These are phyloP conservation scores for Nyssa sinensis DNA, from an alignment of 148 eudicot genomes.

Conservation along the genomic window DNA sequence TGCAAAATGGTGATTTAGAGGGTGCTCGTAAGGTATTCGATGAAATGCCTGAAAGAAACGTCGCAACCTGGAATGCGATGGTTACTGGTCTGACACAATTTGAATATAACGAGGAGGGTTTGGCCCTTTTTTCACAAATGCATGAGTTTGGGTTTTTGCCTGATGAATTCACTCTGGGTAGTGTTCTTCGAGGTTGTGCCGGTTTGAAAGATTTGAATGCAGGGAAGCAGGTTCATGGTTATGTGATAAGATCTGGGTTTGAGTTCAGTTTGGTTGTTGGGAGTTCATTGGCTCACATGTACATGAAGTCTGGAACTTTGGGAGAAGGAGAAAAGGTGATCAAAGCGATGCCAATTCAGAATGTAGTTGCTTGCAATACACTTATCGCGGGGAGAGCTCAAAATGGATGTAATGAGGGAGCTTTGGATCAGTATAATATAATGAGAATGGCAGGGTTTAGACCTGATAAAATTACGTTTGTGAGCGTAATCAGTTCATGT, in stretches of 20 bases:
- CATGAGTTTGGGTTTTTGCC: conserved; percentile 54
- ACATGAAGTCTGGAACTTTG: conserved; percentile 71
- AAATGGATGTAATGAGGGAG: conserved; percentile 62
- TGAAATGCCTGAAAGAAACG: conserved; percentile 65
- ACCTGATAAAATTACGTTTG: conserved; percentile 76
- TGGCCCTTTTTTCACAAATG: conserved; percentile 58
- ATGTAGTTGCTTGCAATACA: conserved; percentile 59
- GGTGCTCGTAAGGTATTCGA: conserved; percentile 56
- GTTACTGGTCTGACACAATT: conserved; percentile 60
- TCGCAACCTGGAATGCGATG: conserved; percentile 89
- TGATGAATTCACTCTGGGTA: conserved; percentile 66
- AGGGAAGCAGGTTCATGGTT: conserved; percentile 72
- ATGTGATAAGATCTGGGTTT: conserved; percentile 48
- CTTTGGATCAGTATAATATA: conserved; percentile 53
- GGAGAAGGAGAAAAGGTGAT: conserved; percentile 64
- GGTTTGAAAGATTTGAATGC: conserved; percentile 51
- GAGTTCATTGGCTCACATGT: conserved; percentile 82
- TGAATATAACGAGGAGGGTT: conserved; percentile 58
- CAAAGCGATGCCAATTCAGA: conserved; percentile 47
- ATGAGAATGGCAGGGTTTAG: conserved; percentile 68
- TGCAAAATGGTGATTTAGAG: conserved; percentile 53
- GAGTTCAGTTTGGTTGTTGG: conserved; percentile 53
- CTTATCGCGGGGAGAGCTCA: conserved; percentile 79
- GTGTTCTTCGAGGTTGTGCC: conserved; percentile 80
- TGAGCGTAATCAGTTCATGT: conserved; percentile 72